Evolutionary conservation across 2,329 filamentous ascomycete genomes (phyloP).

Genomic region (Paradendryphiella salina): DNA sequence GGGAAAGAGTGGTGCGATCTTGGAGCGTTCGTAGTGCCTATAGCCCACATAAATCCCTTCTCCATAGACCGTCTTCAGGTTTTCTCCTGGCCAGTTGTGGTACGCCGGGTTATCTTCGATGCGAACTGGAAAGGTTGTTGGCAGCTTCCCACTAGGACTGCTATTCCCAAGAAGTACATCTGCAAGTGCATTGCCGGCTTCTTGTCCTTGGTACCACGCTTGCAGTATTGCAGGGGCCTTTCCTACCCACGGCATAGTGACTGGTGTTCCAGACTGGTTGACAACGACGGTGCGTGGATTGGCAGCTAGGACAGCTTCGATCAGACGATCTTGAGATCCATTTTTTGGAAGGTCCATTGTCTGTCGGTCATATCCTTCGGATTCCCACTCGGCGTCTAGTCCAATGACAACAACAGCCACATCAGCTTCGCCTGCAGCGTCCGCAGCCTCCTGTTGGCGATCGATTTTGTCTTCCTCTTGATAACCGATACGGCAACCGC

Average conservation of each 20-base stretch:
- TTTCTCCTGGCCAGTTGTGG: slow-evolving; percentile 74
- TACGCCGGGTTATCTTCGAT: slow-evolving; percentile 69
- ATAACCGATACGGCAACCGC: slow-evolving; percentile 72
- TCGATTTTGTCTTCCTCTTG: slow-evolving; percentile 68
- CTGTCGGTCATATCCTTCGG: slow-evolving; percentile 67
- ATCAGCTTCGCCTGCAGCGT: slow-evolving; percentile 69
- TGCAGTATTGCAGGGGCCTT: slow-evolving; percentile 69
- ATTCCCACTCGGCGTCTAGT: slow-evolving; percentile 77
- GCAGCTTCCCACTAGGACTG: slow-evolving; percentile 75
- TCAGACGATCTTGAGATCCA: slow-evolving; percentile 65
- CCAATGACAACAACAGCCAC: slow-evolving; percentile 79
- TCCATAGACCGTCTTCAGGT: slow-evolving; percentile 68
- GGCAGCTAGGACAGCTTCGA: slow-evolving; percentile 64
- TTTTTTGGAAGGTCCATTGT: slow-evolving; percentile 62
- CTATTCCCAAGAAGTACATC: slow-evolving; percentile 74
- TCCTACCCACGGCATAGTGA: slow-evolving; percentile 70
- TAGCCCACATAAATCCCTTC: slow-evolving; percentile 76
- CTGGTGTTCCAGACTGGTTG: slow-evolving; percentile 75
- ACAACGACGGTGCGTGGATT: slow-evolving; percentile 72
- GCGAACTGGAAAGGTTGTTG: slow-evolving; percentile 67
- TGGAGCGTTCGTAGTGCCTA: slow-evolving; percentile 67
- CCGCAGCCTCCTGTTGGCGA: slow-evolving; percentile 60
- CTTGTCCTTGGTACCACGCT: slow-evolving; percentile 85
- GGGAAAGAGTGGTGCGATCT: slow-evolving; percentile 66
- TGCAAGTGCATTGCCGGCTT: slow-evolving; percentile 78